phyloP scores from a whole-genome alignment of 2,329 filamentous ascomycete genomes.

The Gliomastix tumulicola region DNA sequence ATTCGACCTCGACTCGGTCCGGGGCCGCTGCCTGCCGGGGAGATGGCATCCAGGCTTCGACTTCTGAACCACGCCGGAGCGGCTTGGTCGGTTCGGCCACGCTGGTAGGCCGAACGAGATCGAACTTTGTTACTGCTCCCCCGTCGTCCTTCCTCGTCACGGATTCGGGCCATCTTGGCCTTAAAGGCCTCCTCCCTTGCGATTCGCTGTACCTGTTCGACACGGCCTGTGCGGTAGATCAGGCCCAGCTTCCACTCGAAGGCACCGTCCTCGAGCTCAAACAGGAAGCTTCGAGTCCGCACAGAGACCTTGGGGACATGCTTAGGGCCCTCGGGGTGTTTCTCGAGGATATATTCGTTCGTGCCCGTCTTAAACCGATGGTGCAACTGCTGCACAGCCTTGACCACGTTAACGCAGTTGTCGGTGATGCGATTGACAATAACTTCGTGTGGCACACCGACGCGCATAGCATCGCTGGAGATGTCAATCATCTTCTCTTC shows the following conservation, averaged over 20 bases:
- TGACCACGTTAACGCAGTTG: slow-evolving; percentile 81
- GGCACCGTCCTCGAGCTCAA: slow-evolving; percentile 90
- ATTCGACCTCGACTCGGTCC: slow-evolving; percentile 29
- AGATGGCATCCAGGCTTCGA: slow-evolving; percentile 44
- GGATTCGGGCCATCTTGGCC: slow-evolving; percentile 78
- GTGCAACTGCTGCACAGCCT: slow-evolving; percentile 84
- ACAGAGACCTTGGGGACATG: slow-evolving; percentile 79
- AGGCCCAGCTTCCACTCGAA: slow-evolving; percentile 97
- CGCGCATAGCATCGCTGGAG: slow-evolving; percentile 73
- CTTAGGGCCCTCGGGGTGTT: slow-evolving; percentile 80
- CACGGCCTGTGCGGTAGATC: slow-evolving; percentile 82
- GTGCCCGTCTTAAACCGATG: slow-evolving; percentile 85
- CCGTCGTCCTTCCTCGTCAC: slow-evolving; percentile 58
- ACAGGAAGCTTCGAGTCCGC: slow-evolving; percentile 72
- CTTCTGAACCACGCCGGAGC: slow-evolving; percentile 37
- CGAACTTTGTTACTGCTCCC: slow-evolving; percentile 45
- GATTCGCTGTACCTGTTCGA: slow-evolving; percentile 84
- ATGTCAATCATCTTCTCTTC: slow-evolving; percentile 82
- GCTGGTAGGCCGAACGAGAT: slow-evolving; percentile 43
- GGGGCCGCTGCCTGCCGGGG: slow-evolving; percentile 19
- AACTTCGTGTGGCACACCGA: slow-evolving; percentile 87
- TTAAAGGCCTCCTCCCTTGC: slow-evolving; percentile 86
- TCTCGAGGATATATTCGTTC: slow-evolving; percentile 82
- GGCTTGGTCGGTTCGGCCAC: slow-evolving; percentile 21
- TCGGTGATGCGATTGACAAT: slow-evolving; percentile 88